Evolutionary conservation across 305 asterid genomes (phyloP), one percentile per base, ranked within the genome.

Genomic region (Fraxinus ornus): DNA sequence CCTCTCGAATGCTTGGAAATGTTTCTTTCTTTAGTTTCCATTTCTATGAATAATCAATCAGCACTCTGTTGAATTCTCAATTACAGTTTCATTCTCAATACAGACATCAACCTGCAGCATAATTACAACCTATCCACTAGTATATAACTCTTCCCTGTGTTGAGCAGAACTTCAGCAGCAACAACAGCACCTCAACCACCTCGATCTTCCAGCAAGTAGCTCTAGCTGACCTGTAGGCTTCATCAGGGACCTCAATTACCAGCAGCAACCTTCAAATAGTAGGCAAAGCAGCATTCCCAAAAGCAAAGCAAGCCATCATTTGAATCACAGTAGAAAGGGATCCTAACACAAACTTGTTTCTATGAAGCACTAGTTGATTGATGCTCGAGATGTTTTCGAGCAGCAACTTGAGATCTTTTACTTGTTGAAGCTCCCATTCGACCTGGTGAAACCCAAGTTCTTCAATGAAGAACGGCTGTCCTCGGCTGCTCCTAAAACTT

Each of bases 391-490:
- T 86, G 75, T 39, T 83, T 36, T 87, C 87, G 13, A 93, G 90
- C 28, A 90, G 79, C 22, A 21, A 17, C 4, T 83, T 82, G 66
- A 91, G 91, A 44, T 87, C 81, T 49, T 82, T 85, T n/a, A 88
- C 77, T 62, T 84, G 91, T 75, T 86, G 88, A 1, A 79, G 13
- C 75, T 91, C 90, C 98, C 98, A 95, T 76, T 92, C 89, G 0
- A 89, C 90, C 9, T 79, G 85, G 79, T 92, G 93, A 89, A 95
- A 95, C 83, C 97, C 49, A 93, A 7, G 82, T 91, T 87, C 79
- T 68, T 88, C 78, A 95, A 62, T 13, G 90, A 85, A 0, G 89
- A 47, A 0, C 44, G 79, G 28, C 82, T 17, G 17, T 39, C 74
- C 44, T 73, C 4, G 2, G 89, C 32, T 15, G 87, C 80, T 64